Base-by-base conservation (phyloP, 257 asterid species). In the Solanum ossicruentum region DNA sequence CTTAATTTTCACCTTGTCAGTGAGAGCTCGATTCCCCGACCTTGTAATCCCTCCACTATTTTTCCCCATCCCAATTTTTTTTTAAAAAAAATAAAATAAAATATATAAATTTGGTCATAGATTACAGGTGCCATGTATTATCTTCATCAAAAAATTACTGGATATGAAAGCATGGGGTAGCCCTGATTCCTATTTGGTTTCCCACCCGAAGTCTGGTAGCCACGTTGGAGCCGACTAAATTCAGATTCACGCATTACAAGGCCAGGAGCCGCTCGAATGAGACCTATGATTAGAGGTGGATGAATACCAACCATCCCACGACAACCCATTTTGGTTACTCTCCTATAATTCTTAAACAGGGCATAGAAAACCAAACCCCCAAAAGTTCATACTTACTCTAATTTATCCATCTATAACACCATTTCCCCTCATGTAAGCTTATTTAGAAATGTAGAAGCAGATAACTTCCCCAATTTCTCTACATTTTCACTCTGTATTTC, bases 61-160 rank as follows among this genome's bases (percentile, higher is more conserved):
- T 55, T 56, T 17, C 21, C 61, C 21, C 17, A 17, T n/a, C 61
- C 11, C 18, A n/a, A 56, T 0, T 52, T 52, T 56, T 55, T 55
- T 1, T 5, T 0, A 54, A 54, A 15, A 54, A 54, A 16, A 3
- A 36, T 3, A 36, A 36, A 3, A 36, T 28, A 8, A 56, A 17
- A 17, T 7, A 56, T 7, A 56, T 7, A 56, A 56, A 7, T 0
- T n/a, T 73, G 81, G 57, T 45, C 81, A 73, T 43, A 1, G 56
- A 11, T 72, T n/a, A 72, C 26, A 43, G 57, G 51, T 1, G 57
- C 57, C 9, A 73, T 45, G 20, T 23, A 17, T n/a, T 43, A 45
- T 45, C 80, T 72, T 72, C 80, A 72, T 72, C 57, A 72, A 45
- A 72, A 45, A n/a, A 43, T 72, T 11, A 45, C 32, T 45, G 32